Percentiles rank a stretch among this genome's conserved stretches.
These are phyloP conservation scores for Dioscorea alata DNA, from an alignment of 106 monocot species.

Conservation along the genomic window DNA sequence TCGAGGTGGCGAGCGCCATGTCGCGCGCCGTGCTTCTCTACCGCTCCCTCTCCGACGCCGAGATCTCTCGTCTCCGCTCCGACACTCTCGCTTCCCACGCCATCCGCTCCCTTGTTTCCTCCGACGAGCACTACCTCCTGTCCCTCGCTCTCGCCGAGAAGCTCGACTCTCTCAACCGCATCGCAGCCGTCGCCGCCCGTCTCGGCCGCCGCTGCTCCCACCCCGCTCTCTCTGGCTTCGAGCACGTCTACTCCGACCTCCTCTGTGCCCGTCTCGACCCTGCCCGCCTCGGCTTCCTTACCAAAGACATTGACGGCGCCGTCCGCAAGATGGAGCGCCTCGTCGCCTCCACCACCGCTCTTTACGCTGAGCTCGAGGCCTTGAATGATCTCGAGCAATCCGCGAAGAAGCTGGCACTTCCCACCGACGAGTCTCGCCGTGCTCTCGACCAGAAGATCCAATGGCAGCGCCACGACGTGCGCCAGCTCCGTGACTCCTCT, in stretches of 20 bases:
- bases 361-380: constrained; percentile 68
- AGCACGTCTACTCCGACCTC: constrained; percentile 83
- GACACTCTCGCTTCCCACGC: constrained; percentile 39
- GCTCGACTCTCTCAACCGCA: constrained; percentile 79
- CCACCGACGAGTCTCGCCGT: constrained; percentile 31
- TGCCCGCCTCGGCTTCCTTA: constrained; percentile 23
- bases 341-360: constrained; percentile 48
- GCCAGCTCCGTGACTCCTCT: constrained; percentile 55
- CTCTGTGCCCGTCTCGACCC: constrained; percentile 40
- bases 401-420: constrained; percentile 40
- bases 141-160: constrained; percentile 69
- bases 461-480: constrained; percentile 63
- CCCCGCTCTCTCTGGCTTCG: constrained; percentile 70
- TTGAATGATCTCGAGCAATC: constrained; percentile 74
- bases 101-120: constrained; percentile 48
- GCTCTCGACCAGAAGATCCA: constrained; percentile 74
- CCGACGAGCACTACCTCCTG: constrained; percentile 40
- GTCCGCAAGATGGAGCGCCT: constrained; percentile 73
- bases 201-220: constrained; percentile 70
- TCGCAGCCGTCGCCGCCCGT: constrained; percentile 72
- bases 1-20: constrained; percentile 89
- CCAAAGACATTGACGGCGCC: constrained; percentile 32
- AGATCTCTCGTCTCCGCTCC: constrained; percentile 29
- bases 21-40: constrained; percentile 68
- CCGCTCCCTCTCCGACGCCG: constrained; percentile 64